These are phyloP conservation scores for Dioscorea alata DNA, from an alignment of 106 monocot species.

Conservation along the genomic window DNA sequence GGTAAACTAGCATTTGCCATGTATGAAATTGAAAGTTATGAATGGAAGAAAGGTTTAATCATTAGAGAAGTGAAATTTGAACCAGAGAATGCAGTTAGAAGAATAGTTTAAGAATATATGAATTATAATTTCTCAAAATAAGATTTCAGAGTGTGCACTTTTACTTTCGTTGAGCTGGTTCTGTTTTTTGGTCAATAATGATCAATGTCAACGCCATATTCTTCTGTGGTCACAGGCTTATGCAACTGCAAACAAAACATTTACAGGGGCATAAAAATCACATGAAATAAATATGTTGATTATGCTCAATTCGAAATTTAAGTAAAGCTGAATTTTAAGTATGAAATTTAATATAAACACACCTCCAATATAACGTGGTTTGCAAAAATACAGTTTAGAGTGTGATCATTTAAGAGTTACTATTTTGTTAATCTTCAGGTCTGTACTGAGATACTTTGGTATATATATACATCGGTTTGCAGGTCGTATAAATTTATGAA, in stretches of 20 bases:
- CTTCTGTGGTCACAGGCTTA: slow-evolving; percentile 1
- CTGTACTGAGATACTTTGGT: no score
- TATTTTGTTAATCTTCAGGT: no score
- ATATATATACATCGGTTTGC: no score
- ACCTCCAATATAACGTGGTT: not conserved
- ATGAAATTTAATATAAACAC: not conserved
- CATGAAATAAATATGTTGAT: not conserved
- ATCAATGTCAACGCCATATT: not conserved
- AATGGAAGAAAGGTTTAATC: slow-evolving; percentile 13
- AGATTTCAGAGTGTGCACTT: no score
- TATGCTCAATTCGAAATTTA: not conserved
- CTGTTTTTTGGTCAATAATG: not conserved
- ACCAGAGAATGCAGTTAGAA: not conserved
- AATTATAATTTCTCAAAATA: not conserved
- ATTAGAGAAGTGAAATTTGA: slow-evolving; percentile 6
- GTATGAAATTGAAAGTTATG: not conserved
- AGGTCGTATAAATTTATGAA: no score
- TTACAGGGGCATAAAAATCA: not conserved
- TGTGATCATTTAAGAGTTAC: no score
- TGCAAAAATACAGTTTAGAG: not conserved
- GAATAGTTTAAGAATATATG: not conserved
- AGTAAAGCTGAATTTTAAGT: not conserved
- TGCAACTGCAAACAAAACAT: not conserved
- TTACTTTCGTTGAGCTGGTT: no score
- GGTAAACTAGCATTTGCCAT: slow-evolving; percentile 7